Conservation (phyloP, 192 early-diverging fungal genomes). For the Coemansia sp. region DNA sequence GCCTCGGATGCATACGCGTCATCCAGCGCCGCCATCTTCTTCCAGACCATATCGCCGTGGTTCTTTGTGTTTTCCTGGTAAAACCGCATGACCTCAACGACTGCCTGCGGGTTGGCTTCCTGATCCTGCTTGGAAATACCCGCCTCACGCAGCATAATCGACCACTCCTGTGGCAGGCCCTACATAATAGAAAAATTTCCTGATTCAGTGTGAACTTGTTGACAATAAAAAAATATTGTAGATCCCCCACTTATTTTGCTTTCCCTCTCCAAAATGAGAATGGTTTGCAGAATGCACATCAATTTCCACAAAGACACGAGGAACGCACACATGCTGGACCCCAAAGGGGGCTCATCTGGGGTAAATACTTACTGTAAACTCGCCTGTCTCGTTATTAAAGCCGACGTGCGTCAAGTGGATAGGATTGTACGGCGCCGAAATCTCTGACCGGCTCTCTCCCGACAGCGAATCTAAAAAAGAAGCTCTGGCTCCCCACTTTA, state of each 20-base stretch:
- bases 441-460: slow-evolving; percentile 77
- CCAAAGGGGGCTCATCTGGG: neutral
- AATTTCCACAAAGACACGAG: slow-evolving; percentile 16
- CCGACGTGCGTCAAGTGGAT: slow-evolving; percentile 98
- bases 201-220: slow-evolving; percentile 4
- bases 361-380: slow-evolving; percentile 71
- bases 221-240: slow-evolving; percentile 1
- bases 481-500: no score
- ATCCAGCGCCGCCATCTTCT: slow-evolving; percentile 48
- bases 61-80: slow-evolving; percentile 67
- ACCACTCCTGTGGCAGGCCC: slow-evolving; percentile 95
- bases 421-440: slow-evolving; percentile 93
- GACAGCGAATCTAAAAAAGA: slow-evolving; percentile 53
- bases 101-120: slow-evolving; percentile 86
- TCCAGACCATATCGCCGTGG: slow-evolving; percentile 50
- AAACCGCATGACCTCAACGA: slow-evolving; percentile 80
- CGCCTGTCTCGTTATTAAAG: slow-evolving; percentile 93
- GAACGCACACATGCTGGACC: neutral
- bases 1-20: slow-evolving; percentile 31
- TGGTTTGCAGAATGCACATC: slow-evolving; percentile 5
- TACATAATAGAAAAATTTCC: slow-evolving; percentile 25
- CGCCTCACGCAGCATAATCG: slow-evolving; percentile 82
- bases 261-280: neutral
- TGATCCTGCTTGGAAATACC: slow-evolving; percentile 95
- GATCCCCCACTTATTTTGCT: neutral